Base-by-base conservation (phyloP, 352 stramenopile genomes). In the Phytophthora sp. region DNA sequence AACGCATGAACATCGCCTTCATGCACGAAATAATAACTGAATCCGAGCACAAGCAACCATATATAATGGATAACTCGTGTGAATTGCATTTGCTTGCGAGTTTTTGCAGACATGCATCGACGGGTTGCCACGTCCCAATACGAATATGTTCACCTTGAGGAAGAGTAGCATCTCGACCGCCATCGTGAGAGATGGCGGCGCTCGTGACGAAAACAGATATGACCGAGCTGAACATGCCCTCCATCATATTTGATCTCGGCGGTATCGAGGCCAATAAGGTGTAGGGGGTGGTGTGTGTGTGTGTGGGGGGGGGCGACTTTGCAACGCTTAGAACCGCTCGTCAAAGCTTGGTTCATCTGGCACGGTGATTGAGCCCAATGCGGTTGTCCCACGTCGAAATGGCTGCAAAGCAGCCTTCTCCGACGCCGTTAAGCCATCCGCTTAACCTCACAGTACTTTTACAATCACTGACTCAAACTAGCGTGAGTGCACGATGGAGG, bases 381-480 rank as follows among this genome's bases (percentile, higher is more conserved):
- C 35, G 1, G 35, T 13, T 13, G 35, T 5, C 15, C 12, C 35
- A 41, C 12, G 13, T 45, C 38, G n/a, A 45, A 23, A 24, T 20
- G 38, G n/a, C 38, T 45, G 38, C 38, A 45, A n/a, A n/a, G 38
- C 38, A 24, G n/a, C 20, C n/a, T 45, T 45, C 38, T 45, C 38
- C 8, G n/a, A 7, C 8, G 16, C 38, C n/a, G 38, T 8, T 7
- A 45, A 12, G 9, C 38, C 16, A 13, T n/a, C 8, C 8, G 13
- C 36, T 44, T 44, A n/a, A 33, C 18, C 36, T 3, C 36, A 16
- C 36, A 45, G n/a, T 12, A 45, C 38, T n/a, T 45, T 45, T n/a
- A 45, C 38, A 45, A 45, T 20, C 16, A 7, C 38, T 1, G 38
- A 45, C n/a, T 24, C 38, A 20, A 45, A 24, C 18, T 24, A 13